Evolutionary conservation across 441 rosid genomes (phyloP).

Genomic region (Gossypium lobatum): DNA sequence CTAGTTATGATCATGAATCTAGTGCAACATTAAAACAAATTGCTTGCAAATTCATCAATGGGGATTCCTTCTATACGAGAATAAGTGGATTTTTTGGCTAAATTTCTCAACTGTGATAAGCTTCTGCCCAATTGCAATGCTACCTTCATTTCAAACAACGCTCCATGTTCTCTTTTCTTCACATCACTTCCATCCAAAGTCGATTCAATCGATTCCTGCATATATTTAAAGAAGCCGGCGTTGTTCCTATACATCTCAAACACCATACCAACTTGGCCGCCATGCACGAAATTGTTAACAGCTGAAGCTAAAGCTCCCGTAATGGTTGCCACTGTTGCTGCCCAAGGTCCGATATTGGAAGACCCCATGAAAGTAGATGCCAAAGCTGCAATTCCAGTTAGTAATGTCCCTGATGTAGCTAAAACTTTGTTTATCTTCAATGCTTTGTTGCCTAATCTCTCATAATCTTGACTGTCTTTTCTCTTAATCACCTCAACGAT

Average conservation of each 20-base stretch:
- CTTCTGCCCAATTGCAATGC: conserved; percentile 68
- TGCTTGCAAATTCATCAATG: conserved; percentile 63
- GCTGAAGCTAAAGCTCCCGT: conserved; percentile 48
- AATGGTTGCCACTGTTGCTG: conserved; percentile 26
- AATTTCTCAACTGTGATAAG: conserved; percentile 50
- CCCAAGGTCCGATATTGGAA: conserved; percentile 18
- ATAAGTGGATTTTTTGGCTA: conserved; percentile 35
- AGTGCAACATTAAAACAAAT: conserved; percentile 39
- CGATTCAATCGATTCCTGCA: conserved; percentile 37
- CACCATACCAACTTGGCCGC: conserved; percentile 72
- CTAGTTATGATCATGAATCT: background rate
- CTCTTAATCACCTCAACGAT: conserved; percentile 35
- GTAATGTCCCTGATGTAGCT: too few relatives aligned
- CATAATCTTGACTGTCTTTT: too few relatives aligned
- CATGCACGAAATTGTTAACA: conserved; percentile 61
- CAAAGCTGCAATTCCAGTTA: conserved; percentile 33
- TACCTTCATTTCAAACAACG: conserved; percentile 49
- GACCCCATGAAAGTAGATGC: conserved; percentile 34
- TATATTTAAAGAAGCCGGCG: conserved; percentile 44
- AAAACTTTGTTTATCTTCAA: too few relatives aligned
- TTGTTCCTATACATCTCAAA: conserved; percentile 72
- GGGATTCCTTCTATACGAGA: conserved; percentile 18
- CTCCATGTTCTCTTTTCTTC: conserved; percentile 48
- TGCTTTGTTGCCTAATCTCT: too few relatives aligned
- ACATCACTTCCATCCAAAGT: conserved; percentile 28